Evolutionary conservation across 176 grass and related monocot species (phyloP).

Genomic region (Cenchrus fungigraminus): DNA sequence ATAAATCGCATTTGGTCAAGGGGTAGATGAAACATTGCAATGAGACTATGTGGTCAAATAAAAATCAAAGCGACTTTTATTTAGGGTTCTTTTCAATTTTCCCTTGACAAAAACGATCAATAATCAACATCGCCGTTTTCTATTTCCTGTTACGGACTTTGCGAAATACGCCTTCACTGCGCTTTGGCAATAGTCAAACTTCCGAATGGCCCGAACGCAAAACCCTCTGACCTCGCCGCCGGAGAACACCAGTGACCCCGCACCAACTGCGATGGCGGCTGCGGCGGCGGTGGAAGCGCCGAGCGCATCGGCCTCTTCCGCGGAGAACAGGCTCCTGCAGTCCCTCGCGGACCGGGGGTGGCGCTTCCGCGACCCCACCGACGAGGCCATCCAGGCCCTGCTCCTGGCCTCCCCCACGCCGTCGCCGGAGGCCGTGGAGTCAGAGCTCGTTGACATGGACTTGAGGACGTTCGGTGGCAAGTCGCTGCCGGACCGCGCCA

Average conservation of each 20-base stretch:
- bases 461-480: slow-evolving; percentile 66
- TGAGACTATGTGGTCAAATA: too few species aligned
- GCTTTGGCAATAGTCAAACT: not conserved
- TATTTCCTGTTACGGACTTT: not conserved
- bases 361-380: slow-evolving; percentile 55
- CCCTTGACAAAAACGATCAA: not conserved
- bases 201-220: not conserved
- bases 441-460: slow-evolving; percentile 73
- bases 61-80: too few species aligned
- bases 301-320: not conserved
- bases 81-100: too few species aligned
- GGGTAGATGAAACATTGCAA: too few species aligned
- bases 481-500: slow-evolving; percentile 55
- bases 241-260: not conserved
- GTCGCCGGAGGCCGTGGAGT: slow-evolving; percentile 59
- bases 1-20: too few species aligned
- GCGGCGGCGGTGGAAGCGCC: slow-evolving; percentile 21
- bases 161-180: not conserved
- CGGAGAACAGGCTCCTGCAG: slow-evolving; percentile 40
- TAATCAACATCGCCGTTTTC: not conserved
- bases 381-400: slow-evolving; percentile 52
- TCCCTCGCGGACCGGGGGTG: slow-evolving; percentile 62
- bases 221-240: slow-evolving; percentile 29
- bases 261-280: slow-evolving; percentile 15
- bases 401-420: slow-evolving; percentile 41